Conservation (phyloP, 306 rosid genomes). For the Vigna angularis region DNA sequence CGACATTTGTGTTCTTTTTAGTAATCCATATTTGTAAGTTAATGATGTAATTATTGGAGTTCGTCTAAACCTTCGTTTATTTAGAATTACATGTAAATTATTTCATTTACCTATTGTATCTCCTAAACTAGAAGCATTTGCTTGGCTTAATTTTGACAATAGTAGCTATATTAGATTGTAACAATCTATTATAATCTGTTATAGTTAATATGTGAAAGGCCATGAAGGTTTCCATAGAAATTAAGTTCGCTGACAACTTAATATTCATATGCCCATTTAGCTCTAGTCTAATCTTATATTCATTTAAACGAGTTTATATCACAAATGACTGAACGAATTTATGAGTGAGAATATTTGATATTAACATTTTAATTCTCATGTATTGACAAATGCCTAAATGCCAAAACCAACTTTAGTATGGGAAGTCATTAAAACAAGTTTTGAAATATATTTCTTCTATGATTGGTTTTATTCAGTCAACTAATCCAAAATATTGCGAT, state of each 20-base stretch:
- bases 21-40: constrained; percentile 71
- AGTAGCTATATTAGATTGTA: constrained; percentile 31
- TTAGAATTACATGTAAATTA: constrained; percentile 52
- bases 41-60: constrained; percentile 79
- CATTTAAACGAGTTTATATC: too few relatives aligned
- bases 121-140: constrained; percentile 12
- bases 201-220: background rate
- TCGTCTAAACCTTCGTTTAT: constrained; percentile 46
- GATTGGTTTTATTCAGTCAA: too few relatives aligned
- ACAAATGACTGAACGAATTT: too few relatives aligned
- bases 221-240: background rate
- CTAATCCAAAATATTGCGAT: too few relatives aligned
- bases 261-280: background rate
- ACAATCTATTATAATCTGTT: background rate
- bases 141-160: constrained; percentile 33
- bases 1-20: constrained; percentile 56
- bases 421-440: too few relatives aligned
- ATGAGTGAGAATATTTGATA: too few relatives aligned
- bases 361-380: too few relatives aligned
- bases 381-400: background rate
- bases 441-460: too few relatives aligned
- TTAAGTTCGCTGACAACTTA: background rate
- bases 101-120: constrained; percentile 43
- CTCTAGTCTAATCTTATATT: too few relatives aligned
- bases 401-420: background rate